Base-by-base conservation (phyloP, 1,284 basidiomycete species). In the Inonotus obliquus region DNA sequence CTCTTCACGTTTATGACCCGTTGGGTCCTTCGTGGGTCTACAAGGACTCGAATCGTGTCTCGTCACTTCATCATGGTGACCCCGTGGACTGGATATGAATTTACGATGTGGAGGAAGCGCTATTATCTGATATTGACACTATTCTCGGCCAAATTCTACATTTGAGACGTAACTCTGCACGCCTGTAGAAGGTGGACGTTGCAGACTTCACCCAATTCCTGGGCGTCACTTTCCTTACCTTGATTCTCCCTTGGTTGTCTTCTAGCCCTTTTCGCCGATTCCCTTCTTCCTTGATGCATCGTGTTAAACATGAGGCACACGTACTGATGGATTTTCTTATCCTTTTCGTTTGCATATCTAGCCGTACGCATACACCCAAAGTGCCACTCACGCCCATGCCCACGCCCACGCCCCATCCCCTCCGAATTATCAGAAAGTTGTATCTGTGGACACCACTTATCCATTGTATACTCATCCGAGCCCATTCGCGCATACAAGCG, bases 291-390 rank as follows among this genome's bases (percentile, higher is more conserved):
- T 53, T 37, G 54, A 23, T 41, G 49, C 54, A 62, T 45, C 49
- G 60, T 54, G 60, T 53, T 54, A 6, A 29, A 57, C 61, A 63
- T 35, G 57, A 59, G 56, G 56, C 56, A 48, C 1, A 44, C 53
- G 37, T 39, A 27, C 25, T 59, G 32, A 32, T 55, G 47, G 29
- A 48, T 29, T 47, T 53, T 59, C 13, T 39, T 21, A 10, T 39
- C 51, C 27, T 23, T 21, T 37, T 23, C n/a, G 48, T 57, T 57
- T 54, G 27, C 54, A 57, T 51, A 56, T 60, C 49, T 54, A 60
- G 51, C 38, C 53, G 59, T 27, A 49, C 44, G 9, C 56, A 17
- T n/a, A 44, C 17, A 11, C 23, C 29, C 23, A 41, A 14, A 37
- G 25, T 32, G 19, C 51, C n/a, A 41, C 5, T 44, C 41, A 13